Conservation (phyloP, 352 stramenopile genomes). For the Pythium utonaiense region DNA sequence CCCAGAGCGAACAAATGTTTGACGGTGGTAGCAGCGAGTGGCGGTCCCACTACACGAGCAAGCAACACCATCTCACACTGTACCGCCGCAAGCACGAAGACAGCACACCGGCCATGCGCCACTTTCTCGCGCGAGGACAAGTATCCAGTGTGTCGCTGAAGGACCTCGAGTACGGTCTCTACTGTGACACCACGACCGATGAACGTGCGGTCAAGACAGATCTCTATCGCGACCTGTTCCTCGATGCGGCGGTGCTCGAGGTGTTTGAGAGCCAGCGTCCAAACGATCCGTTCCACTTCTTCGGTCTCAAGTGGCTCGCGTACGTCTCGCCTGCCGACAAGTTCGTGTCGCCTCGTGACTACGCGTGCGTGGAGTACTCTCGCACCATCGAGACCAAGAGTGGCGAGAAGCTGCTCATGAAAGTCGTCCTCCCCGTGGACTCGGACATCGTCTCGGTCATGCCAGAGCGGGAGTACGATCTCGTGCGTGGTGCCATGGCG, state of each 20-base stretch:
- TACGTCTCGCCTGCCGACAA: slow-evolving; percentile 42
- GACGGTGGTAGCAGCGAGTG: slow-evolving; percentile 48
- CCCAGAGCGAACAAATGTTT: slow-evolving; percentile 35
- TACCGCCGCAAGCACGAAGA: slow-evolving; percentile 42
- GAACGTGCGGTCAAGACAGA: slow-evolving; percentile 58
- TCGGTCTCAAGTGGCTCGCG: slow-evolving; percentile 76
- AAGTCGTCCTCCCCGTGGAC: slow-evolving; percentile 55
- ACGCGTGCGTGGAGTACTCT: slow-evolving; percentile 60
- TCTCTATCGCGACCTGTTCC: slow-evolving; percentile 56
- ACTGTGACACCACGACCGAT: slow-evolving; percentile 65
- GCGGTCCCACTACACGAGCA: slow-evolving; percentile 49
- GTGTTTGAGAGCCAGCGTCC: slow-evolving; percentile 53
- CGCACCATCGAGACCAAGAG: slow-evolving; percentile 37
- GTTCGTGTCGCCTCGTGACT: slow-evolving; percentile 55
- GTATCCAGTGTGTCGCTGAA: slow-evolving; percentile 53
- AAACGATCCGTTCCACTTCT: slow-evolving; percentile 65
- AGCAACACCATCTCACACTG: slow-evolving; percentile 40
- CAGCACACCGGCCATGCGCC: slow-evolving; percentile 10
- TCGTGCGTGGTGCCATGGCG: slow-evolving; percentile 52
- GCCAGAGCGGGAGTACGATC: slow-evolving; percentile 33
- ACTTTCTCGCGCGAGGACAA: slow-evolving; percentile 55
- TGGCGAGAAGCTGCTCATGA: slow-evolving; percentile 57
- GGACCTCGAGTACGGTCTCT: slow-evolving; percentile 67
- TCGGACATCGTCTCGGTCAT: slow-evolving; percentile 41
- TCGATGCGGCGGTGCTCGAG: slow-evolving; percentile 69